These are phyloP conservation scores for Falciphora oryzae DNA, from an alignment of 2,329 filamentous ascomycete species.

Conservation along the genomic window DNA sequence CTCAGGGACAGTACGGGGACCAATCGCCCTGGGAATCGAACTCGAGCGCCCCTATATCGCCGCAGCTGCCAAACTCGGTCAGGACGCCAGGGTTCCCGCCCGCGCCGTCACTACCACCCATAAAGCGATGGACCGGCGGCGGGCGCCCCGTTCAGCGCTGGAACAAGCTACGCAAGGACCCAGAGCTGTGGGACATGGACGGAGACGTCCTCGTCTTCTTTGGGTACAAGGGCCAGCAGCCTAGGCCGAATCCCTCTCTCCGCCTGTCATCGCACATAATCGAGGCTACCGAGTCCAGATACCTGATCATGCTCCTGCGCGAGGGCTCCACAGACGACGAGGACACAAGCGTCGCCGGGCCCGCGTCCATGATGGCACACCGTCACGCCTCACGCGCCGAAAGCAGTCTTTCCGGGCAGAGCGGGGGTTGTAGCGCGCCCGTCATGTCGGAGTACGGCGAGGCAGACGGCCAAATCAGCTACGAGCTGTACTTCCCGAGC, in stretches of 20 bases:
- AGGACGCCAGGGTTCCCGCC: constrained; percentile 38
- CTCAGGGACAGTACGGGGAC: constrained; percentile 11
- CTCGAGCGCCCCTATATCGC: background rate
- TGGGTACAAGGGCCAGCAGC: constrained; percentile 37
- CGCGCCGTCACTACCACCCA: constrained; percentile 28
- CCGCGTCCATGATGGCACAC: constrained; percentile 35
- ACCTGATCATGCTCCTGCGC: constrained; percentile 46
- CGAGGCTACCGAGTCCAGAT: constrained; percentile 49
- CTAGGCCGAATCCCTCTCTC: constrained; percentile 46
- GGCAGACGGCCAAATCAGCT: constrained; percentile 49
- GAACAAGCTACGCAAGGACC: constrained; percentile 54
- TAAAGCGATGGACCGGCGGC: constrained; percentile 48
- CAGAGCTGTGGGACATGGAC: constrained; percentile 55
- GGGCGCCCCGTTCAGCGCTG: constrained; percentile 44
- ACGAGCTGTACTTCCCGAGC: constrained; percentile 58
- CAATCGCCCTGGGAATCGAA: constrained; percentile 22
- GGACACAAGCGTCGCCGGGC: constrained; percentile 25
- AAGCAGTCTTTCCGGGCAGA: constrained; percentile 15
- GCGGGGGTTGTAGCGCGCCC: constrained; percentile 22
- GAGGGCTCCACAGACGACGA: constrained; percentile 48
- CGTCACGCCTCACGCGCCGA: constrained; percentile 17
- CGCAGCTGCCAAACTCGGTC: constrained; percentile 30
- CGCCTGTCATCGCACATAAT: constrained; percentile 53
- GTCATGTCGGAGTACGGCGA: constrained; percentile 42
- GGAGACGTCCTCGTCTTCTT: constrained; percentile 56